phyloP scores from a whole-genome alignment of 192 early-diverging fungal species.

The Jimgerdemannia lactiflua region DNA sequence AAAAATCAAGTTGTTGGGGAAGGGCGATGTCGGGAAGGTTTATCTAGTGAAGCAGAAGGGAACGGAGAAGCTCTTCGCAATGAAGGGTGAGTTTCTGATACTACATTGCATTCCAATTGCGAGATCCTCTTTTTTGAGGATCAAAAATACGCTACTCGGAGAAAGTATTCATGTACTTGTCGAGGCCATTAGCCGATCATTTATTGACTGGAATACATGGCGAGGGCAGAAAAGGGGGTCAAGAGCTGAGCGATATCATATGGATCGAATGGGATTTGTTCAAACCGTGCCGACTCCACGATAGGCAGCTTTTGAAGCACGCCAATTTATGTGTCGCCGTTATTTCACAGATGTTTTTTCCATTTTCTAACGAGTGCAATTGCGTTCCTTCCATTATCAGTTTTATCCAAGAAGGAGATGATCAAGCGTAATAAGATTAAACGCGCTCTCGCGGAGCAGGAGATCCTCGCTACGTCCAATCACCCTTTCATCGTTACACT shows the following conservation, averaged over 20 bases:
- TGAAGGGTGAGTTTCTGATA: constrained; percentile 71
- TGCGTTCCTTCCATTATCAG: constrained; percentile 17
- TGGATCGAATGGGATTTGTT: no score
- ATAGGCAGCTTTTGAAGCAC: not conserved
- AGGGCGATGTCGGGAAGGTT: constrained; percentile 97
- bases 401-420: constrained; percentile 91
- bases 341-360: no score
- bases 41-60: constrained; percentile 90
- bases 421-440: constrained; percentile 98
- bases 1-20: constrained; percentile 90
- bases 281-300: not conserved
- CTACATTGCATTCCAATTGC: not conserved
- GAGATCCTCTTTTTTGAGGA: not conserved
- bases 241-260: no score
- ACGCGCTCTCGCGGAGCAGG: constrained; percentile 94
- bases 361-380: no score
- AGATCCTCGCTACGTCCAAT: constrained; percentile 72
- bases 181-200: no score
- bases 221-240: no score
- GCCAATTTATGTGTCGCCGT: no score
- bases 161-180: no score
- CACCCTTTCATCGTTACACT: constrained; percentile 89
- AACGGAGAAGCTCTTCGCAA: constrained; percentile 82
- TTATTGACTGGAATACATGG: no score
- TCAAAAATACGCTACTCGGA: no score